Evolutionary conservation across 495 filamentous ascomycete species (phyloP).

Genomic region (Halenospora varia): DNA sequence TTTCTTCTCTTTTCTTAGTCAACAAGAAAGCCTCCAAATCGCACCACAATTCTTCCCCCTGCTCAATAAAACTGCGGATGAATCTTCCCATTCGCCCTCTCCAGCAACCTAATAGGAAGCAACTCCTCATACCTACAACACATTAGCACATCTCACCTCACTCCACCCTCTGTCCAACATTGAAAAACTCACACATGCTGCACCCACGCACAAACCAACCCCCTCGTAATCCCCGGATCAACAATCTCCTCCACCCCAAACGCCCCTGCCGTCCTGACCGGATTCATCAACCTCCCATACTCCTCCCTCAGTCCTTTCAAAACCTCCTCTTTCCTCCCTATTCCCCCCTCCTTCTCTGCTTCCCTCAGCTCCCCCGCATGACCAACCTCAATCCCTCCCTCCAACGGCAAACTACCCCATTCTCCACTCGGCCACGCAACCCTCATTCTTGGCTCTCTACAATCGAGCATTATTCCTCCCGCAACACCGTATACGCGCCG

Average conservation of each 20-base stretch:
- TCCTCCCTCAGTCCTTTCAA: slow-evolving; percentile 54
- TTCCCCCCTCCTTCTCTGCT: slow-evolving; percentile 42
- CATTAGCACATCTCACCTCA: neutral
- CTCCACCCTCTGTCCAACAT: too few species aligned
- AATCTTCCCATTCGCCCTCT: neutral
- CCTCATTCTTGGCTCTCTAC: slow-evolving; percentile 52
- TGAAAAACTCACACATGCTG: slow-evolving; percentile 39
- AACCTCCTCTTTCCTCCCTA: slow-evolving; percentile 31
- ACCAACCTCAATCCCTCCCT: slow-evolving; percentile 59
- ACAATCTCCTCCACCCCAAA: slow-evolving; percentile 64
- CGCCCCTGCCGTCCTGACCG: slow-evolving; percentile 58
- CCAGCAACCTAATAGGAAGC: neutral
- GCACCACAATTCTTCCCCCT: too few species aligned
- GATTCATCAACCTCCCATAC: slow-evolving; percentile 58
- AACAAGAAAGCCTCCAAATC: too few species aligned
- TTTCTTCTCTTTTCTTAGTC: too few species aligned
- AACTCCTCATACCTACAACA: neutral
- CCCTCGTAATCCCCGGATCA: slow-evolving; percentile 54
- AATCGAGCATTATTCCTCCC: slow-evolving; percentile 58
- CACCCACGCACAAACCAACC: slow-evolving; percentile 49
- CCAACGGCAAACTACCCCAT: slow-evolving; percentile 56
- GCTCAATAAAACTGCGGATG: neutral
- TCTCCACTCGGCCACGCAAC: slow-evolving; percentile 60
- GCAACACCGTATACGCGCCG: slow-evolving; percentile 57
- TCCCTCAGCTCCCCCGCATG: slow-evolving; percentile 55